phyloP scores from a whole-genome alignment of 2,329 filamentous ascomycete species.

The Aspergillus fischeri region DNA sequence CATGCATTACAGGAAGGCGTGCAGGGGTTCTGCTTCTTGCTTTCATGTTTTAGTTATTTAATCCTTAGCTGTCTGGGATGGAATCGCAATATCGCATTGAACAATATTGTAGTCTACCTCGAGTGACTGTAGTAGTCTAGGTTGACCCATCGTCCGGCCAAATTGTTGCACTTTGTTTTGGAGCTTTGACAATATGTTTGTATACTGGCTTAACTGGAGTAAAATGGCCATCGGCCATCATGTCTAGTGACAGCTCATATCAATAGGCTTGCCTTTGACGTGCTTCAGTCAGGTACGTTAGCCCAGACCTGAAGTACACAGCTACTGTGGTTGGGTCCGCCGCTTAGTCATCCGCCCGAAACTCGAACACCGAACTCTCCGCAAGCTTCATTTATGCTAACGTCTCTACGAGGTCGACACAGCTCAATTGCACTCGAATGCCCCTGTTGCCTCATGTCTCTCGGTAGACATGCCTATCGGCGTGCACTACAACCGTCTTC shows the following conservation, averaged over 20 bases:
- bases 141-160: not conserved
- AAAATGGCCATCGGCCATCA: not conserved
- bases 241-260: not conserved
- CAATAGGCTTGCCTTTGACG: not conserved
- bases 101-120: not conserved
- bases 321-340: not conserved
- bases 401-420: constrained; percentile 5
- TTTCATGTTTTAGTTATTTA: constrained; percentile 1
- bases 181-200: not conserved
- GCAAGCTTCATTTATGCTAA: constrained; percentile 4
- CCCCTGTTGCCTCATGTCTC: constrained; percentile 34
- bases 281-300: too few relatives aligned
- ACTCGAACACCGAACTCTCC: not conserved
- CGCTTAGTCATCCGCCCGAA: not conserved
- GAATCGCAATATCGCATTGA: not conserved
- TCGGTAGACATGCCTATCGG: constrained; percentile 40
- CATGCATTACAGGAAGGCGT: constrained; percentile 22
- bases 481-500: constrained; percentile 31
- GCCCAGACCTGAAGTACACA: not conserved
- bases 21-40: constrained; percentile 6
- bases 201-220: not conserved
- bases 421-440: constrained; percentile 21
- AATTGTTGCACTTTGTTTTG: not conserved
- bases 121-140: not conserved
- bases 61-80: not conserved